Evolutionary conservation across 2,329 filamentous ascomycete genomes (phyloP), one percentile per base, ranked within the genome.

Genomic region (Alternaria hordeiaustralica): DNA sequence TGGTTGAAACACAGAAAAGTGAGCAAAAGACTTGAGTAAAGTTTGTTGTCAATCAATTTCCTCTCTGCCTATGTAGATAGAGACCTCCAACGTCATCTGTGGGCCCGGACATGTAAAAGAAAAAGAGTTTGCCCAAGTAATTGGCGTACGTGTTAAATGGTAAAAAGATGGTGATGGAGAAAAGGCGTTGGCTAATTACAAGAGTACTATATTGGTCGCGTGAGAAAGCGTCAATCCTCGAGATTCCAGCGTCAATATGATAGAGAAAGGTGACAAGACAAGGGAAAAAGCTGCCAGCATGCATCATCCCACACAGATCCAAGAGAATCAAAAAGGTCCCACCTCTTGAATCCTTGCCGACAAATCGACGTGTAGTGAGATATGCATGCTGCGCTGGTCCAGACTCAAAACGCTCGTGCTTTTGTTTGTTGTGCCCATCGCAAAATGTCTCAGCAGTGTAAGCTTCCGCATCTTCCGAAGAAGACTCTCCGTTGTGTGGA

Each of bases 181-280:
- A 45, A 50, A 63, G 41, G 28, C 50, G 43, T 46, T 58, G 44
- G 33, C 43, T 64, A 49, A 61, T 61, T 62, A 62, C 60, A 58
- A 62, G 41, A 53, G 55, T 21, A 20, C 26, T 61, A 49, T 51
- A 46, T 53, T 62, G 55, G 46, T 58, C 60, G 41, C 60, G 23
- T 62, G 18, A 30, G 49, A 28, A 54, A 33, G 47, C 60, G 47
- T 62, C 55, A 47, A 58, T 55, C 51, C 47, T 57, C 21, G 20
- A 46, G 12, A 36, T 47, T 12, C 26, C 25, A 60, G 57, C 57
- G 55, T 55, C 36, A 46, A 30, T n/a, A 6, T 21, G 46, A 26
- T 26, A 30, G 20, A 30, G 45, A 25, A 43, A 10, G 41, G 23
- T 28, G 55, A 49, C 8, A 25, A 36, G 6, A 58, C 11, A 43